A percentile compares a stretch with the other conserved stretches of the same genome.
Conservation (phyloP, 768 basidiomycete species). For the Russula virescens region DNA sequence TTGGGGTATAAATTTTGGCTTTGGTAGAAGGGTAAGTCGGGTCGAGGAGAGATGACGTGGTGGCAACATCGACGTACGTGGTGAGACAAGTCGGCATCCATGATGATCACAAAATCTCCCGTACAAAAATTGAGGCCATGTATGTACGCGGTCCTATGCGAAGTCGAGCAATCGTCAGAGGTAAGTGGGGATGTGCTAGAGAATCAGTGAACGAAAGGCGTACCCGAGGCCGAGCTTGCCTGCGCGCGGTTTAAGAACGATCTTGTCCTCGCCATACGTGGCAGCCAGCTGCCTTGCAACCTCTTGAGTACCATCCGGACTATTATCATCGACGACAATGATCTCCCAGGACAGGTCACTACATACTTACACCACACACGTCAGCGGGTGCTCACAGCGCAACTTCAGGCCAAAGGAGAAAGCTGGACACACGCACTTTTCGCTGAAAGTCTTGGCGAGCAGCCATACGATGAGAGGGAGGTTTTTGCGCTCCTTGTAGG, state of each 20-base stretch:
- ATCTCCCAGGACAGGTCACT: slow-evolving; percentile 82
- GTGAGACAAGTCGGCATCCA: slow-evolving; percentile 96
- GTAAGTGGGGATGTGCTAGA: background rate
- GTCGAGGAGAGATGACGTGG: background rate
- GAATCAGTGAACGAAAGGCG: slow-evolving; percentile 21
- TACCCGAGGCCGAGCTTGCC: slow-evolving; percentile 91
- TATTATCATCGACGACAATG: slow-evolving; percentile 87
- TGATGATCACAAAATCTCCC: slow-evolving; percentile 92
- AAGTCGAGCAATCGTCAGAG: background rate
- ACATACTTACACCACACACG: slow-evolving; percentile 21
- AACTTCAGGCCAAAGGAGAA: too few species aligned
- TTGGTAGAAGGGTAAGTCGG: background rate
- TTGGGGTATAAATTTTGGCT: slow-evolving; percentile 95
- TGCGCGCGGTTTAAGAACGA: slow-evolving; percentile 81
- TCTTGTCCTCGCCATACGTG: slow-evolving; percentile 79
- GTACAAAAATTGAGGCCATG: slow-evolving; percentile 86
- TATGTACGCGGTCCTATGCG: slow-evolving; percentile 78
- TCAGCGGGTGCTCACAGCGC: background rate
- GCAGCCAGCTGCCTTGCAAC: slow-evolving; percentile 72
- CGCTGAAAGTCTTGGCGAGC: slow-evolving; percentile 66
- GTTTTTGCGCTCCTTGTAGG: slow-evolving; percentile 92
- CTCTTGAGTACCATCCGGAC: slow-evolving; percentile 90
- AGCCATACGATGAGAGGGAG: slow-evolving; percentile 86
- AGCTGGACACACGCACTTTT: slow-evolving; percentile 50
- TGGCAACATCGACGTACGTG: slow-evolving; percentile 50